Conservation (phyloP, 176 grass and related monocot genomes). For the Oryza coarctata region DNA sequence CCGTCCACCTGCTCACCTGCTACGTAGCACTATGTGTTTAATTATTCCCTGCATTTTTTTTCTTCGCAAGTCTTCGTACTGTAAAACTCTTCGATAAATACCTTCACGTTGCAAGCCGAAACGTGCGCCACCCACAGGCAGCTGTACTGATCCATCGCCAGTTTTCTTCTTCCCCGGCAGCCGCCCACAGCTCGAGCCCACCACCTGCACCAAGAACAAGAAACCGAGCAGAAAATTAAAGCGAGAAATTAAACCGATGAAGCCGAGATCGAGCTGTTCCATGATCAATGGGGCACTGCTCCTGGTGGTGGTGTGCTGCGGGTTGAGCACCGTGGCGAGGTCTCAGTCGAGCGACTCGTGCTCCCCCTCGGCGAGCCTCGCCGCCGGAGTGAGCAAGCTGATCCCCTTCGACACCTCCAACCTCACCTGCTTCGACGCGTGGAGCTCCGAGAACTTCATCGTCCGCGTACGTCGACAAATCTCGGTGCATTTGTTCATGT, state of each 20-base stretch:
- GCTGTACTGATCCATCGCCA: too few species aligned
- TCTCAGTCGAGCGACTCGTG: slow-evolving; percentile 48
- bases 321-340: neutral
- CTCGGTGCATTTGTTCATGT: neutral
- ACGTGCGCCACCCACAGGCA: neutral
- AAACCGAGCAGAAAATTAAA: neutral
- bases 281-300: neutral
- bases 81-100: too few species aligned
- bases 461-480: slow-evolving; percentile 36
- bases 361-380: slow-evolving; percentile 1
- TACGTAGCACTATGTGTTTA: neutral
- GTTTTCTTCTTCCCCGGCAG: neutral
- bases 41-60: neutral
- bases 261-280: neutral
- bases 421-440: slow-evolving; percentile 59
- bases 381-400: slow-evolving; percentile 29
- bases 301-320: neutral
- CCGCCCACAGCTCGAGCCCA: neutral
- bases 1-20: neutral
- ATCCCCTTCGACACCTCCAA: slow-evolving; percentile 62
- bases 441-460: slow-evolving; percentile 57
- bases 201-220: too few species aligned
- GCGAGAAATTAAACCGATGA: neutral
- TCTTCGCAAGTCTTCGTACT: too few species aligned
- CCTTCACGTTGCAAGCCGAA: neutral